phyloP scores from a whole-genome alignment of 306 rosid species.

The Glycine latifolia region DNA sequence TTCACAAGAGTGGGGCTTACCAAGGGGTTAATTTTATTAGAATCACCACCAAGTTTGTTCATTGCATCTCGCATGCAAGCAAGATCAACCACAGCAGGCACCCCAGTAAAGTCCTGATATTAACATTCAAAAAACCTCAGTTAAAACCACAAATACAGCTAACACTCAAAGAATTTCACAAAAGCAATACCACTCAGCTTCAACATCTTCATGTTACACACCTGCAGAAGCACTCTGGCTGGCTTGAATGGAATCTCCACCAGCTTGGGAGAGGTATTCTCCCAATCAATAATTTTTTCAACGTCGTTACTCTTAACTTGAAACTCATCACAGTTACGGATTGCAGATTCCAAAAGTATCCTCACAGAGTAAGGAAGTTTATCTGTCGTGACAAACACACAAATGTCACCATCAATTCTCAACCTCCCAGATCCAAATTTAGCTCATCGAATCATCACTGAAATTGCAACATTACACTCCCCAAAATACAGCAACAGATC shows the following conservation, averaged over 20 bases:
- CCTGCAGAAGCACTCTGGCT: constrained; percentile 98
- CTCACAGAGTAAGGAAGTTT: constrained; percentile 87
- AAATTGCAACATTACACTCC: neutral
- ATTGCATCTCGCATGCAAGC: constrained; percentile 99
- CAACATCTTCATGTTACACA: constrained; percentile 39
- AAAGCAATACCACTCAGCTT: neutral
- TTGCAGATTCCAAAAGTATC: constrained; percentile 96
- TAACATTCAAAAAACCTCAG: constrained; percentile 34
- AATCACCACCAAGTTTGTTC: constrained; percentile 91
- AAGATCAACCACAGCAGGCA: constrained; percentile 98
- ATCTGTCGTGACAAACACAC: constrained; percentile 59
- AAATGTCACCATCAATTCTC: constrained; percentile 32
- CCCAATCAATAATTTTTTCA: constrained; percentile 94
- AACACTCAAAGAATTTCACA: constrained; percentile 1
- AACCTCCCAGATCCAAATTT: neutral
- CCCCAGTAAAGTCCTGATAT: constrained; percentile 94
- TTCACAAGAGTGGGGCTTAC: constrained; percentile 54
- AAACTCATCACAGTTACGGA: constrained; percentile 96
- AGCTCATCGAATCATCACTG: neutral
- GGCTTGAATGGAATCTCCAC: constrained; percentile 98
- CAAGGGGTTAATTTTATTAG: constrained; percentile 94
- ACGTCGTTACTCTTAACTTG: constrained; percentile 84
- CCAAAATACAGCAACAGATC: constrained; percentile 22
- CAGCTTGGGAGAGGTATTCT: constrained; percentile 76
- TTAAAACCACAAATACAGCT: constrained; percentile 22